These are phyloP conservation scores for Lanzia echinophila DNA, from an alignment of 2,329 filamentous ascomycete species.

Conservation along the genomic window DNA sequence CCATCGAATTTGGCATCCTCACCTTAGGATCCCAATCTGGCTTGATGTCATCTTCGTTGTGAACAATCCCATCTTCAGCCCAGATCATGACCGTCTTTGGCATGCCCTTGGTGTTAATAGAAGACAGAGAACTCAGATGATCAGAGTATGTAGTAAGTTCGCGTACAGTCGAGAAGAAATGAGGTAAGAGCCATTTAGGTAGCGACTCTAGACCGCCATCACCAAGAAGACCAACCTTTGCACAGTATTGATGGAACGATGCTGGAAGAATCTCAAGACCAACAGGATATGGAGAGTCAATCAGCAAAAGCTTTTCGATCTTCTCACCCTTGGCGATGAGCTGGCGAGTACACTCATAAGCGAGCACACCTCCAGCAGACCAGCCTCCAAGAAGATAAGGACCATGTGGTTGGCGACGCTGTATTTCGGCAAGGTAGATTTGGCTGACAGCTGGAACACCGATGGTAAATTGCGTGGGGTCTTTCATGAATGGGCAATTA, in stretches of 20 bases:
- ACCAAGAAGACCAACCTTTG: slow-evolving; percentile 63
- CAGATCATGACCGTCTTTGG: slow-evolving; percentile 60
- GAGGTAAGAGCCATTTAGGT: slow-evolving; percentile 66
- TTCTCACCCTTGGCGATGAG: slow-evolving; percentile 48
- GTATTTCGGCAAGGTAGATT: slow-evolving; percentile 63
- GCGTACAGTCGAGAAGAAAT: slow-evolving; percentile 51
- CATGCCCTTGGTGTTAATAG: slow-evolving; percentile 43
- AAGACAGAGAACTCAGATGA: slow-evolving; percentile 58
- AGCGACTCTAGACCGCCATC: slow-evolving; percentile 34
- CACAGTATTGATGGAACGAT: slow-evolving; percentile 51
- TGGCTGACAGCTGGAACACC: slow-evolving; percentile 57
- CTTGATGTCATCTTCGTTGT: slow-evolving; percentile 52
- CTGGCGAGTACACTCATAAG: slow-evolving; percentile 58
- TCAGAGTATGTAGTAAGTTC: slow-evolving; percentile 57
- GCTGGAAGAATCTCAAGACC: slow-evolving; percentile 60
- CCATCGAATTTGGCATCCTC: slow-evolving; percentile 40
- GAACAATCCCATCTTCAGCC: slow-evolving; percentile 65
- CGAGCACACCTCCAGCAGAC: slow-evolving; percentile 68
- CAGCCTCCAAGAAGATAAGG: slow-evolving; percentile 64
- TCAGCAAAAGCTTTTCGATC: slow-evolving; percentile 53
- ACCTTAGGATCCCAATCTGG: slow-evolving; percentile 52
- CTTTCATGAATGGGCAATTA: slow-evolving; percentile 66
- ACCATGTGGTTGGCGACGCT: slow-evolving; percentile 59
- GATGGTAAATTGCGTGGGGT: slow-evolving; percentile 55
- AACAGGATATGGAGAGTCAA: slow-evolving; percentile 59